Percentiles rank a stretch among this genome's conserved stretches.
phyloP scores from a whole-genome alignment of 495 filamentous ascomycete species.

The Penicillium goetzii region DNA sequence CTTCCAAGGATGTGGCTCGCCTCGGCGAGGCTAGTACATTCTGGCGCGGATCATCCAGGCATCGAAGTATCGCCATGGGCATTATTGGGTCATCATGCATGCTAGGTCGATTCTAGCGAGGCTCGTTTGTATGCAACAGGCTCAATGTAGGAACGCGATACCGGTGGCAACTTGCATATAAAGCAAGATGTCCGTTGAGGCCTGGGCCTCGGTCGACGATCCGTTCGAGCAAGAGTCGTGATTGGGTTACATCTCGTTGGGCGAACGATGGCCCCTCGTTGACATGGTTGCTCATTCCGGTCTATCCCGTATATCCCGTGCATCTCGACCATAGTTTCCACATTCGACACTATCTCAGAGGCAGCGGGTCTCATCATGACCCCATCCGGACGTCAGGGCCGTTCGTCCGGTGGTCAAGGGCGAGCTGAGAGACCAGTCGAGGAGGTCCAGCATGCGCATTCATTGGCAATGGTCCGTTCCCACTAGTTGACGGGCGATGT shows the following conservation, averaged over 20 bases:
- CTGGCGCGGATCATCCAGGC: constrained; percentile 10
- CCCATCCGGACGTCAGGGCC: constrained; percentile 12
- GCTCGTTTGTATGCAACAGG: constrained; percentile 12
- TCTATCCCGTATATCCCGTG: constrained; percentile 16
- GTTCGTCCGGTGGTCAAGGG: constrained; percentile 12
- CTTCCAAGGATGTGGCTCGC: background rate
- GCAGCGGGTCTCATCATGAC: constrained; percentile 9
- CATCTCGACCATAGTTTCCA: constrained; percentile 3
- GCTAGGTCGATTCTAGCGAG: constrained; percentile 7
- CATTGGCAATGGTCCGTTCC: constrained; percentile 16
- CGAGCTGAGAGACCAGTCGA: constrained; percentile 17
- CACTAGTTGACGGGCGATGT: constrained; percentile 14
- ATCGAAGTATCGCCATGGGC: constrained; percentile 6
- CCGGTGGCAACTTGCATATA: constrained; percentile 16
- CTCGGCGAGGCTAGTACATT: background rate
- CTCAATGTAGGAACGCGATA: constrained; percentile 2
- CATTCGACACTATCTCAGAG: constrained; percentile 17
- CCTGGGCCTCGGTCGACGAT: constrained; percentile 10
- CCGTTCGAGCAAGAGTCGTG: constrained; percentile 10
- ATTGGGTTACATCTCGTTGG: constrained; percentile 26
- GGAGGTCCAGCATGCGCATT: constrained; percentile 5
- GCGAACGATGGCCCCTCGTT: constrained; percentile 9
- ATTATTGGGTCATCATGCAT: constrained; percentile 15
- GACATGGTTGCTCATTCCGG: constrained; percentile 15
- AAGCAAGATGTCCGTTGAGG: constrained; percentile 3